phyloP scores from a whole-genome alignment of 306 rosid species.

The Acacia melanoxylon region DNA sequence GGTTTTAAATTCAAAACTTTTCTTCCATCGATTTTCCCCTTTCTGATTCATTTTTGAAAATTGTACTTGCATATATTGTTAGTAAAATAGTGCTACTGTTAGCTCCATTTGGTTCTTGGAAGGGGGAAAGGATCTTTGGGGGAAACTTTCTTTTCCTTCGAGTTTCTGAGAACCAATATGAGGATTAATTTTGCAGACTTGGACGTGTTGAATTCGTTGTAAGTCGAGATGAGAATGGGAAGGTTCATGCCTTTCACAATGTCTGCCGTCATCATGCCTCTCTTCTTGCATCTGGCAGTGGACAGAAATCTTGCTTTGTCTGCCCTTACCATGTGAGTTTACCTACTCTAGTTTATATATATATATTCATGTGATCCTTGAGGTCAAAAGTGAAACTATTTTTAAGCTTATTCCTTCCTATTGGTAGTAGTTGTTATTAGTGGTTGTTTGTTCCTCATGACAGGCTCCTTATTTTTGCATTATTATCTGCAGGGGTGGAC shows the following conservation, averaged over 20 bases:
- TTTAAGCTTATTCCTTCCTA: constrained; percentile 21
- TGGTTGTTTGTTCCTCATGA: background rate
- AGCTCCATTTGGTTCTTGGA: constrained; percentile 44
- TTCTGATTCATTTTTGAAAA: background rate
- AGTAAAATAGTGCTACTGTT: constrained; percentile 15
- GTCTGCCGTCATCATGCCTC: constrained; percentile 94
- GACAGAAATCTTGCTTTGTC: constrained; percentile 83
- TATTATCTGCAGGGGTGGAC: constrained; percentile 79
- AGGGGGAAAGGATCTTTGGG: constrained; percentile 32
- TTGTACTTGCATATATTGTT: constrained; percentile 12
- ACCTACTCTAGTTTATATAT: background rate
- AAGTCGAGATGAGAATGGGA: constrained; percentile 64
- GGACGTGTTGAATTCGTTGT: constrained; percentile 81
- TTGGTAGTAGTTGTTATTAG: constrained; percentile 3
- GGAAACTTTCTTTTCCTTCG: constrained; percentile 32
- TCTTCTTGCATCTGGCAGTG: constrained; percentile 70
- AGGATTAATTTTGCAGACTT: constrained; percentile 53
- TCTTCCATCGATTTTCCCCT: background rate
- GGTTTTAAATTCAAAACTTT: constrained; percentile 36
- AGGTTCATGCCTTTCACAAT: constrained; percentile 75
- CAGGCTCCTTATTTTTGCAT: constrained; percentile 8
- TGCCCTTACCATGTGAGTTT: constrained; percentile 93
- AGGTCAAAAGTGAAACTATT: constrained; percentile 13
- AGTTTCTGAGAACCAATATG: constrained; percentile 45
- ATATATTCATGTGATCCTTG: background rate